Base-by-base conservation (phyloP, 1,284 basidiomycete species). In the Filobasidium uniguttulatum region DNA sequence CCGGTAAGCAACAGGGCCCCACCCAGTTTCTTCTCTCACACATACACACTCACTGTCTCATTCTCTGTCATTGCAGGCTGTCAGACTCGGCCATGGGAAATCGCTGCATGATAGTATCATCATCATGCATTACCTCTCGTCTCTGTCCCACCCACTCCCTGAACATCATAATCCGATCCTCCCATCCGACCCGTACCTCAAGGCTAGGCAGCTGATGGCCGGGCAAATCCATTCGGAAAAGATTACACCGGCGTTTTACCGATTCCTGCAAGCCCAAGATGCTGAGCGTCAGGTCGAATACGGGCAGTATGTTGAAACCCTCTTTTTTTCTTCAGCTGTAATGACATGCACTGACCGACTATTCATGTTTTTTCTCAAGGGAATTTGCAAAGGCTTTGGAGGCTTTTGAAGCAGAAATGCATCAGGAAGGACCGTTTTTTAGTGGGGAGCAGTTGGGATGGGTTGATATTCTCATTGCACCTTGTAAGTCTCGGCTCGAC, bases 211-310 rank as follows among this genome's bases (percentile, higher is more conserved):
- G 17, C 74, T 86, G 5, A 78, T 83, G 61, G 73, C 75, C 6
- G 50, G 82, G 85, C 66, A 78, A 80, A 57, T 69, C 80, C 62
- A 80, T 77, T 56, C 78, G 80, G 5, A 51, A 34, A 65, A 66
- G 17, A 63, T 86, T 38, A 73, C 86, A 9, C 83, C 84, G 2
- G 74, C 80, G 0, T 87, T 86, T 68, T 86, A 86, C 60, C 77
- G 81, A 22, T 85, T 75, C 60, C 72, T 86, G 10, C 83, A 86
- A 69, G 79, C 82, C 0, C 84, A 85, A 64, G 77, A 80, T 22
- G 55, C 64, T 22, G 69, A 71, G 4, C 73, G 75, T 7, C 81
- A 85, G 60, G 73, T 76, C 43, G 66, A 74, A 41, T 65, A 66
- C 3, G 78, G 74, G 1, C 76, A 75, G 50, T 51, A 31, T 5